Evolutionary conservation across 2,329 filamentous ascomycete genomes (phyloP), one percentile per base, ranked within the genome.

Genomic region (Colletotrichum costaricense): DNA sequence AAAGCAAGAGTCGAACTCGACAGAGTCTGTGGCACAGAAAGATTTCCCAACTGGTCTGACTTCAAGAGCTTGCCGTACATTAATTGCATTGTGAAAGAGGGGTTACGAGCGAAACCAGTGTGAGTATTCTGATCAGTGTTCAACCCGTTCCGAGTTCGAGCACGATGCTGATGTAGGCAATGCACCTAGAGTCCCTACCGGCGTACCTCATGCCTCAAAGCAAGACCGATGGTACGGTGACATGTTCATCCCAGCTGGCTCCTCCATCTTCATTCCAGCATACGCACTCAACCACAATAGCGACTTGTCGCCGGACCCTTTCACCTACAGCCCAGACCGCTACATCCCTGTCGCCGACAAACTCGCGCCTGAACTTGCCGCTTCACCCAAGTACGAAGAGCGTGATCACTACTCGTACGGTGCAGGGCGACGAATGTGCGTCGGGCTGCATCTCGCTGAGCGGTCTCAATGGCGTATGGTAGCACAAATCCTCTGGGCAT

Each of bases 401-500:
- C 80, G 83, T 8, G 83, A 85, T 71, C 86, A 88, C 75, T 88
- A 85, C 73, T 80, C 80, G 3, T 88, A 87, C 76, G 86, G 86
- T 5, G 82, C 80, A 14, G 86, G 86, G 1, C 81, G 87, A 1
- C 82, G 87, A 7, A 83, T 88, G 28, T 88, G 87, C 73, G 83
- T 83, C 0, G 87, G 87, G 0, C 85, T 87, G 14, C 85, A 88
- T 69, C 80, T 89, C 5, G 85, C 86, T 2, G 86, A 88, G 77
- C 81, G 85, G 5, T 85, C 80, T 28, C 77, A 88, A 22, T 84
- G 81, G 70, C 56, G 83, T 1, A 78, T 76, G 46, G 78, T 84
- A 16, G 78, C 84, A 0, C 82, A 82, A 67, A 64, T 86, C 0
- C 74, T 90, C 0, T 90, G 88, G 88, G 86, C 82, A 0, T 88